phyloP scores from a whole-genome alignment of 1,284 basidiomycete genomes.

The Entoloma clypeatum region DNA sequence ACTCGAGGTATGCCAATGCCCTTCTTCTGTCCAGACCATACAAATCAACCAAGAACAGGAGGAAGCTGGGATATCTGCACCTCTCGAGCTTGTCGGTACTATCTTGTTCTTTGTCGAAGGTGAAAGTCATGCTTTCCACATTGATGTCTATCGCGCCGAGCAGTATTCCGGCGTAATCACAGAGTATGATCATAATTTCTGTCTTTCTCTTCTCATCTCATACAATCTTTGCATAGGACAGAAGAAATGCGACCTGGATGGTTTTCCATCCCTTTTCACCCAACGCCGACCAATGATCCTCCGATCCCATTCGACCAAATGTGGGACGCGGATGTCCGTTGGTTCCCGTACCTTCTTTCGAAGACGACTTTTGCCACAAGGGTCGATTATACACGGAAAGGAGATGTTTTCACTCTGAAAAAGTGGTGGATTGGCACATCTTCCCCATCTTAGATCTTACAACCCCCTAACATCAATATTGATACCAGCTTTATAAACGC shows the following conservation, averaged over 20 bases:
- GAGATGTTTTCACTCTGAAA: conserved; percentile 32
- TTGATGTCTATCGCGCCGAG: conserved; percentile 62
- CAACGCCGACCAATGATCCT: conserved; percentile 5
- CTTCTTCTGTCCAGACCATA: neutral
- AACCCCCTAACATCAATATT: neutral
- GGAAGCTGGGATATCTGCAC: conserved; percentile 68
- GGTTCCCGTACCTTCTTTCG: conserved; percentile 55
- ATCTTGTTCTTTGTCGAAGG: conserved; percentile 56
- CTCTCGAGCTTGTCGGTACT: conserved; percentile 54
- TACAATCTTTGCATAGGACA: conserved; percentile 35
- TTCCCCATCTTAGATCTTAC: conserved; percentile 1
- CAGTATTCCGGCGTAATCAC: conserved; percentile 48
- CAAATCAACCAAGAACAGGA: conserved; percentile 47
- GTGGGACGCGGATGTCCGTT: conserved; percentile 64
- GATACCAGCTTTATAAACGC: too few relatives aligned
- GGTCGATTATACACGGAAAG: conserved; percentile 46
- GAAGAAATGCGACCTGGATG: conserved; percentile 72
- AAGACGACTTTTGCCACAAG: conserved; percentile 49
- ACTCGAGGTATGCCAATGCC: conserved; percentile 41
- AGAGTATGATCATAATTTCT: conserved; percentile 45
- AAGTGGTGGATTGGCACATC: conserved; percentile 55
- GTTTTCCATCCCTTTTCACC: conserved; percentile 39
- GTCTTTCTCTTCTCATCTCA: neutral
- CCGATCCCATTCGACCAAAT: conserved; percentile 53
- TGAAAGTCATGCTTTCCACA: conserved; percentile 56